These are phyloP conservation scores for Phyllosticta ampelicida DNA, from an alignment of 2,329 filamentous ascomycete species.

Conservation along the genomic window DNA sequence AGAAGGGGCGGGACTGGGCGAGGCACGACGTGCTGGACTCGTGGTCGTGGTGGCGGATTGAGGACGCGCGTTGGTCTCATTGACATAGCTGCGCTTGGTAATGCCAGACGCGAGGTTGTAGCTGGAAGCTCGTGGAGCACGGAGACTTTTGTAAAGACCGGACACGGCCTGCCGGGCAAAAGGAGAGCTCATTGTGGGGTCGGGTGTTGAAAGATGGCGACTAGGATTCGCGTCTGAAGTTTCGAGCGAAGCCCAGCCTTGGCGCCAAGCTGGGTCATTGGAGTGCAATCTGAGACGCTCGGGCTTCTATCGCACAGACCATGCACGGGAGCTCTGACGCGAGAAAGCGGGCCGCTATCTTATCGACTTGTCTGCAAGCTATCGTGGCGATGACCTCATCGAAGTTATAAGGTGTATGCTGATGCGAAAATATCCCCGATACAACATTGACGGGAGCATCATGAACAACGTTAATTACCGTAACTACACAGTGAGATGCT, in stretches of 20 bases:
- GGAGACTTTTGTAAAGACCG: neutral
- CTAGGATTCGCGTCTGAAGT: neutral
- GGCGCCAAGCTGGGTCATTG: too few relatives aligned
- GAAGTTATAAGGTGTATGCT: neutral
- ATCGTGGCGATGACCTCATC: neutral
- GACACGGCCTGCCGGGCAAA: neutral
- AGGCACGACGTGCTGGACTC: conserved; percentile 1
- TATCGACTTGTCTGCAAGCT: neutral
- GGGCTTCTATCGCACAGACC: neutral
- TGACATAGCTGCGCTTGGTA: neutral
- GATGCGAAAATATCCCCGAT: neutral
- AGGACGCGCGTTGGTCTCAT: neutral
- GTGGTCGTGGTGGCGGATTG: conserved; percentile 10
- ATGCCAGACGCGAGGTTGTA: neutral
- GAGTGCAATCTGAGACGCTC: neutral
- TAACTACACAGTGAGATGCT: neutral
- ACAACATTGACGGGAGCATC: neutral
- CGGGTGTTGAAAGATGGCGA: neutral
- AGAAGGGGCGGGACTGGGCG: conserved; percentile 12
- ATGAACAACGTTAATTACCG: neutral
- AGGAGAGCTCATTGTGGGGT: neutral
- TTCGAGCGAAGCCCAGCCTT: too few relatives aligned
- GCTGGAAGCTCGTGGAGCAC: neutral
- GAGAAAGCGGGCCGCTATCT: neutral
- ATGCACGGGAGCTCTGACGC: neutral